Conservation (phyloP, 495 filamentous ascomycete genomes). For the Sordaria brevicollis region DNA sequence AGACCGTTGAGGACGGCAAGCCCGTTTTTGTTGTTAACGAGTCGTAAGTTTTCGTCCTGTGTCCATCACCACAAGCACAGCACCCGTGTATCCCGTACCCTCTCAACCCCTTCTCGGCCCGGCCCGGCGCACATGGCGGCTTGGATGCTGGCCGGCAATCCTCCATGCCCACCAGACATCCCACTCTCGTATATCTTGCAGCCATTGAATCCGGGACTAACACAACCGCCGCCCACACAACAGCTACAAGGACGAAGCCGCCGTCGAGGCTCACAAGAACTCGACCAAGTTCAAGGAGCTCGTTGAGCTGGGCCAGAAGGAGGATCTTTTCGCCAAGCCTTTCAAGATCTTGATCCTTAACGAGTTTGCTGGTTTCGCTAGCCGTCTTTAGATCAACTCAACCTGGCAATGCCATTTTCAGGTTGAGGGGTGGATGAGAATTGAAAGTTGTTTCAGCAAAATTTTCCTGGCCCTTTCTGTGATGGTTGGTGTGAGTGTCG, state of each 20-base stretch:
- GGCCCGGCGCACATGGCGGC: too few species aligned
- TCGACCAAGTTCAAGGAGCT: constrained; percentile 11
- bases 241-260: constrained; percentile 15
- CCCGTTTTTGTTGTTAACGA: constrained; percentile 15
- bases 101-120: too few species aligned
- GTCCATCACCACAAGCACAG: too few species aligned
- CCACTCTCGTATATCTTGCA: too few species aligned
- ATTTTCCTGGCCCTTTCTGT: too few species aligned
- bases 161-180: neutral
- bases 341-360: constrained; percentile 9
- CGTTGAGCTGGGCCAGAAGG: constrained; percentile 5
- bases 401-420: too few species aligned
- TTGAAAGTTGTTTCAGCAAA: too few species aligned
- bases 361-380: constrained; percentile 6
- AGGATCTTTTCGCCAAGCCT: constrained; percentile 7
- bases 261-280: constrained; percentile 10
- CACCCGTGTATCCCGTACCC: too few species aligned
- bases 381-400: neutral
- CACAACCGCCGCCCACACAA: too few species aligned
- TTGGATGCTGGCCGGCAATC: too few species aligned
- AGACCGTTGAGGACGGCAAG: neutral
- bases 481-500: too few species aligned
- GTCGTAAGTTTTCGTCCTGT: constrained; percentile 12
- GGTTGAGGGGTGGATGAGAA: too few species aligned
- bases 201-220: neutral